Evolutionary conservation across 2,329 filamentous ascomycete species (phyloP).

Genomic region (Nothophoma quercina): DNA sequence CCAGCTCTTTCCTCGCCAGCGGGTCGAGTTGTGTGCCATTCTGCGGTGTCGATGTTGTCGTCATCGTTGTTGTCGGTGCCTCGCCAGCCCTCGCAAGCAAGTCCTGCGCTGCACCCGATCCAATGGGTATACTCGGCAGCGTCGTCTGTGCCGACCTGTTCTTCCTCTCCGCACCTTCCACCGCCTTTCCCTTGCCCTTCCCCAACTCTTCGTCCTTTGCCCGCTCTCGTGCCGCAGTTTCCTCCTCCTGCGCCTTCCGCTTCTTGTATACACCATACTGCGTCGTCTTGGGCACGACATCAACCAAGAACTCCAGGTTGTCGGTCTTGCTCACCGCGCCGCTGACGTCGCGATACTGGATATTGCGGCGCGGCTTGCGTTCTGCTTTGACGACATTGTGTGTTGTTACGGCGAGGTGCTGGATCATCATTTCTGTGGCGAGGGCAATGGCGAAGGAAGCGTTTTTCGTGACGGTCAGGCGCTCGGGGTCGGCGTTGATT

Average conservation of each 20-base stretch:
- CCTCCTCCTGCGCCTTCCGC: constrained; percentile 48
- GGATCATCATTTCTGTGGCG: constrained; percentile 95
- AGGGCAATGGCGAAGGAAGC: constrained; percentile 93
- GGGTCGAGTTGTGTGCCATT: constrained; percentile 20
- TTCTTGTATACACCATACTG: constrained; percentile 82
- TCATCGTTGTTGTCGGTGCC: constrained; percentile 1
- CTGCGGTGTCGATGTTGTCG: neutral
- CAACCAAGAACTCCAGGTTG: constrained; percentile 92
- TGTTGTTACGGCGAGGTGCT: constrained; percentile 84
- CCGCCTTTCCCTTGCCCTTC: constrained; percentile 12
- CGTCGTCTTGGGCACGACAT: constrained; percentile 86
- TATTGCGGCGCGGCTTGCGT: constrained; percentile 87
- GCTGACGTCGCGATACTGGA: constrained; percentile 95
- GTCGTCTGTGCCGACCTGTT: neutral
- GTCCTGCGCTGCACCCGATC: neutral
- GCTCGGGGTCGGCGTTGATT: constrained; percentile 79
- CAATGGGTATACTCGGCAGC: neutral
- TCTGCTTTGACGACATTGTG: constrained; percentile 91
- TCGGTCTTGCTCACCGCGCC: constrained; percentile 87
- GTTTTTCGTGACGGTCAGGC: constrained; percentile 86
- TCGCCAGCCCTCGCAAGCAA: neutral
- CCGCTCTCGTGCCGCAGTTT: constrained; percentile 22
- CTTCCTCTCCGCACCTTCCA: neutral
- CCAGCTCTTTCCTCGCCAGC: constrained; percentile 19
- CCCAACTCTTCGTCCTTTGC: constrained; percentile 43